These are phyloP conservation scores for Cryptosporidium viatorum DNA, from an alignment of 169 alveolate genomes.

Conservation along the genomic window DNA sequence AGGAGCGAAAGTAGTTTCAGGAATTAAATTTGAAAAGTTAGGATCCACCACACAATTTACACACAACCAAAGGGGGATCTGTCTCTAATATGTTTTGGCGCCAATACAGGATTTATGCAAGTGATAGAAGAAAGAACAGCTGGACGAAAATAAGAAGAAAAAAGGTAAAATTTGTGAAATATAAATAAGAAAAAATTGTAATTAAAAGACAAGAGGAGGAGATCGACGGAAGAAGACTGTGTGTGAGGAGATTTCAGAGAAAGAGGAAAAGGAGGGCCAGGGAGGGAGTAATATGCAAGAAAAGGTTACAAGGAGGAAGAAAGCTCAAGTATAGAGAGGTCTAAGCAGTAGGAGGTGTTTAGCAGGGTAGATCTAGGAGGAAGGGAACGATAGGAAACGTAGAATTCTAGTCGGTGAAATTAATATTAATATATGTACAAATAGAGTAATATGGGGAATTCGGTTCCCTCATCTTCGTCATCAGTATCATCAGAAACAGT, in stretches of 20 bases:
- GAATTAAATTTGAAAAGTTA: background rate
- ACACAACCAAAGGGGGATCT: slow-evolving; percentile 9
- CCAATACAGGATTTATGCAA: background rate
- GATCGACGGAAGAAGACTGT: background rate
- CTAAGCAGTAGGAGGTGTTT: background rate
- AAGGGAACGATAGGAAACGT: background rate
- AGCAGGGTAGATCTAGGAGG: background rate
- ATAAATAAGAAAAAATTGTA: too few relatives aligned
- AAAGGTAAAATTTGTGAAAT: background rate
- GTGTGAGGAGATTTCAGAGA: background rate
- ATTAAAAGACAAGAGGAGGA: background rate
- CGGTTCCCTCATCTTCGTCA: slow-evolving; percentile 18
- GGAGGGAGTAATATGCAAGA: background rate
- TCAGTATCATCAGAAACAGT: slow-evolving; percentile 36
- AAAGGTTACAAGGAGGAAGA: background rate
- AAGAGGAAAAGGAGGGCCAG: background rate
- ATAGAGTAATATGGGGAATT: slow-evolving; percentile 50
- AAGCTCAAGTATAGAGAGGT: background rate
- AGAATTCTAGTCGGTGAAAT: background rate
- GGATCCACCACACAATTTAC: slow-evolving; percentile 15
- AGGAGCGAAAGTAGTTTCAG: background rate
- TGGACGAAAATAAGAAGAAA: background rate
- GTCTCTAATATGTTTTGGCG: slow-evolving; percentile 34
- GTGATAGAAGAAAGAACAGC: background rate
- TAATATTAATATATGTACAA: background rate